Evolutionary conservation across 305 asterid genomes (phyloP).

Genomic region (Caryopteris hybrid): DNA sequence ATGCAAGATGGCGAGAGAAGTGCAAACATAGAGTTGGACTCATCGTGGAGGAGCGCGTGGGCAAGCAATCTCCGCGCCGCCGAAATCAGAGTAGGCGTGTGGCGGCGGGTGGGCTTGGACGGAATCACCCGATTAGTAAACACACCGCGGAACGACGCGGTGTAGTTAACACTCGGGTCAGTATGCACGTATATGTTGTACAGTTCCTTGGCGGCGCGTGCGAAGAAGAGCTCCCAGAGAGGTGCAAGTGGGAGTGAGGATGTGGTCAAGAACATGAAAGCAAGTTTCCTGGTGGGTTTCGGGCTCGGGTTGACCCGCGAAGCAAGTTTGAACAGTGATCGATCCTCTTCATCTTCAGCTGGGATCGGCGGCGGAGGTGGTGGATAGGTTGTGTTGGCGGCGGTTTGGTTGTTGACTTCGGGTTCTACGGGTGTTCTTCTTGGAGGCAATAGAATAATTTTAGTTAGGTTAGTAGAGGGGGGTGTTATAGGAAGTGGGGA

Average conservation of each 20-base stretch:
- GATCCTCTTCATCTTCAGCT: constrained; percentile 36
- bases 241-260: constrained; percentile 69
- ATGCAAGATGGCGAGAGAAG: constrained; percentile 68
- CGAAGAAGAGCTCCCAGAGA: constrained; percentile 71
- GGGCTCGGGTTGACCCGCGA: constrained; percentile 46
- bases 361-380: constrained; percentile 11
- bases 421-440: constrained; percentile 8
- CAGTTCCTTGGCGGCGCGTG: constrained; percentile 33
- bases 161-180: constrained; percentile 44
- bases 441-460: constrained; percentile 12
- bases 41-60: constrained; percentile 69
- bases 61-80: constrained; percentile 74
- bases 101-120: constrained; percentile 67
- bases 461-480: background rate
- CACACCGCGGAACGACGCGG: constrained; percentile 46
- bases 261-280: constrained; percentile 75
- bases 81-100: constrained; percentile 58
- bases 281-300: constrained; percentile 47
- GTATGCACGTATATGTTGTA: constrained; percentile 79
- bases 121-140: constrained; percentile 46
- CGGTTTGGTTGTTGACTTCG: constrained; percentile 6
- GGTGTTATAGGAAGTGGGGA: constrained; percentile 2
- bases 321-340: constrained; percentile 34
- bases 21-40: constrained; percentile 62
- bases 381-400: background rate